Base-by-base conservation (phyloP, 352 stramenopile species). In the Phytopythium montanum region DNA sequence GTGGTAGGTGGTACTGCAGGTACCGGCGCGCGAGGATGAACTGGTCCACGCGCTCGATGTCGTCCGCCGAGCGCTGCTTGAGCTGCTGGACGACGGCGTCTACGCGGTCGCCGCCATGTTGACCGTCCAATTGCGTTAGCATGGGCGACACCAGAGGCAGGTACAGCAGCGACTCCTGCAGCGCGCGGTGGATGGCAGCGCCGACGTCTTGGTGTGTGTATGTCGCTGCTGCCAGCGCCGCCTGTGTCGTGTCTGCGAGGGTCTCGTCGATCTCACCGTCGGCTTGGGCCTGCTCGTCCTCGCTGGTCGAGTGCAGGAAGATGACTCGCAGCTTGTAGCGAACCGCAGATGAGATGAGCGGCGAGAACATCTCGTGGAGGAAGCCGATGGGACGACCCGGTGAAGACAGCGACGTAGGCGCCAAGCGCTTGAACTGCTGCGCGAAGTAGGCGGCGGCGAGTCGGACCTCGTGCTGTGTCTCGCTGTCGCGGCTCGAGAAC, bases 131-230 rank as follows among this genome's bases (percentile, higher is more conserved):
- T 2, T 73, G 58, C 26, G 60, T 42, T 26, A 72, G 50, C 21
- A 82, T 55, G 12, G 69, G 69, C 2, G 56, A 26, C 5, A 74
- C 70, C 12, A 90, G 48, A 9, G 62, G 49, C 19, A 56, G 53
- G 60, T 76, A 90, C 48, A 79, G 19, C 25, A 82, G 57, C 31
- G 76, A 72, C 45, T 91, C 77, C 21, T 81, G 69, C 16, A 92
- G 45, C 31, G 79, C 81, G 29, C 75, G 76, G 60, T 92, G 81
- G 50, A 93, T 72, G 2, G 83, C 81, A n/a, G 83, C 79, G n/a
- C 81, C 83, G 58, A 90, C 77, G 55, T 93, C 79, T 66, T 91
- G 83, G 45, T 93, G 83, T 5, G 79, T 64, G 44, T 91, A 91
- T 28, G 54, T 68, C 0, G 73, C 76, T 42, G 84, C 83, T 9